Evolutionary conservation across 169 alveolate species (phyloP).

Genomic region (Perkinsus marinus): DNA sequence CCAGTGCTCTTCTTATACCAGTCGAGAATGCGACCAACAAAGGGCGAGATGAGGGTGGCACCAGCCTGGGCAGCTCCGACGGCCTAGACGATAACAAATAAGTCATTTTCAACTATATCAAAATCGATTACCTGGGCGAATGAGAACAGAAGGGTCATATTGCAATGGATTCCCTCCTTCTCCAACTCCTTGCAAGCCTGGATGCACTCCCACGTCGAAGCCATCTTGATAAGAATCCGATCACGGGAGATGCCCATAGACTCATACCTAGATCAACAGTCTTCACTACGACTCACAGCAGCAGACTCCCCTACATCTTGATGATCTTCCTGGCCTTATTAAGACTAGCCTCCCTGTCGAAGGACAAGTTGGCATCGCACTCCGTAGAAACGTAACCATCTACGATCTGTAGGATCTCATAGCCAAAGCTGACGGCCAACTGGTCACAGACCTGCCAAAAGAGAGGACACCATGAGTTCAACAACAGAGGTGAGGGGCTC

Average conservation of each 20-base stretch:
- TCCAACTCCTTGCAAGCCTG: conserved; percentile 57
- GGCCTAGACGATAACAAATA: conserved; percentile 37
- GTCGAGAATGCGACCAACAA: conserved; percentile 68
- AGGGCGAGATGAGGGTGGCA: conserved; percentile 59
- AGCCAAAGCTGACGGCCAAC: conserved; percentile 50
- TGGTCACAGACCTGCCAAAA: conserved; percentile 30
- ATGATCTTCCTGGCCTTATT: conserved; percentile 42
- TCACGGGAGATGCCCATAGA: conserved; percentile 44
- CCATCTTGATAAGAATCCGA: conserved; percentile 55
- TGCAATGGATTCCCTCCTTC: conserved; percentile 52
- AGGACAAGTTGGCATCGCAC: conserved; percentile 59
- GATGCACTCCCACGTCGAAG: conserved; percentile 75
- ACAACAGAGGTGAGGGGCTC: not conserved
- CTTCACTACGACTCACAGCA: not conserved
- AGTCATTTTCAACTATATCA: not conserved
- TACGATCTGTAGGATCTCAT: conserved; percentile 43
- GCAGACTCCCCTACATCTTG: not conserved
- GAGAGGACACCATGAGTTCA: not conserved
- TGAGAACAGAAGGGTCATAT: conserved; percentile 56
- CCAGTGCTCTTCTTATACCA: conserved; percentile 43
- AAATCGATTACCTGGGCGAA: not conserved
- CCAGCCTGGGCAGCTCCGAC: conserved; percentile 69
- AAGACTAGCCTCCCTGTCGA: conserved; percentile 42
- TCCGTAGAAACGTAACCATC: conserved; percentile 67
- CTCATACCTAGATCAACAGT: conserved; percentile 36